Percentiles rank a stretch among this genome's conserved stretches.
Conservation (phyloP, 2,329 filamentous ascomycete species). For the Penicillium sp. region DNA sequence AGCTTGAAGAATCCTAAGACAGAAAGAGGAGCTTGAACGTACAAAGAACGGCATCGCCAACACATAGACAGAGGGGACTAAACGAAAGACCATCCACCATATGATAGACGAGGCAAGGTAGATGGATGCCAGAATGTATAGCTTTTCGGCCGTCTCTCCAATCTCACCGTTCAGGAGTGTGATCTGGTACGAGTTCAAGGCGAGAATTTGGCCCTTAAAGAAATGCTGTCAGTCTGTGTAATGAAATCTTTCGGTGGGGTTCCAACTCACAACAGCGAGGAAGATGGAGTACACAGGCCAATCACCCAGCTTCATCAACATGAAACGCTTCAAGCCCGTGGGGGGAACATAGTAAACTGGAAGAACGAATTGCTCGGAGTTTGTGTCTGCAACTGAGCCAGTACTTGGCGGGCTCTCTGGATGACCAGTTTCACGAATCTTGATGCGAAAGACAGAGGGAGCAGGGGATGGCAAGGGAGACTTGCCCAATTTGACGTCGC, state of each 20-base stretch:
- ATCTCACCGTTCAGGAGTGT: slow-evolving; percentile 65
- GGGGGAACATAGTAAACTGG: slow-evolving; percentile 58
- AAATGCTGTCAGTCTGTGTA: neutral
- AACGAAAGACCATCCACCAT: slow-evolving; percentile 65
- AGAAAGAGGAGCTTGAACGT: neutral
- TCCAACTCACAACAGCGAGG: slow-evolving; percentile 47
- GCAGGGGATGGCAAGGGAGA: slow-evolving; percentile 38
- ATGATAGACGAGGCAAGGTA: slow-evolving; percentile 59
- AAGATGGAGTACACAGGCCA: slow-evolving; percentile 66
- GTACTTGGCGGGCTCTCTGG: slow-evolving; percentile 36
- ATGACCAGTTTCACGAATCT: slow-evolving; percentile 34
- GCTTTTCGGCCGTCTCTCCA: slow-evolving; percentile 58
- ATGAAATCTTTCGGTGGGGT: neutral
- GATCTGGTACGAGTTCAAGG: slow-evolving; percentile 67
- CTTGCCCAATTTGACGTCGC: slow-evolving; percentile 58
- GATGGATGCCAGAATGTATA: slow-evolving; percentile 61
- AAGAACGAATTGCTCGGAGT: slow-evolving; percentile 55
- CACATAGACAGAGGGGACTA: neutral
- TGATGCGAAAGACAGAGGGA: slow-evolving; percentile 33
- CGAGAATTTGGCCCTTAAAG: slow-evolving; percentile 57
- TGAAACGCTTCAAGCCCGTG: slow-evolving; percentile 54
- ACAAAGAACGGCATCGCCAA: neutral
- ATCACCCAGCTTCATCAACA: slow-evolving; percentile 59
- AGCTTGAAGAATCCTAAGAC: neutral
- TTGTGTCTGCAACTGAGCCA: slow-evolving; percentile 8